phyloP scores from a whole-genome alignment of 768 basidiomycete genomes.

The Phylloporus rhodoxanthus region DNA sequence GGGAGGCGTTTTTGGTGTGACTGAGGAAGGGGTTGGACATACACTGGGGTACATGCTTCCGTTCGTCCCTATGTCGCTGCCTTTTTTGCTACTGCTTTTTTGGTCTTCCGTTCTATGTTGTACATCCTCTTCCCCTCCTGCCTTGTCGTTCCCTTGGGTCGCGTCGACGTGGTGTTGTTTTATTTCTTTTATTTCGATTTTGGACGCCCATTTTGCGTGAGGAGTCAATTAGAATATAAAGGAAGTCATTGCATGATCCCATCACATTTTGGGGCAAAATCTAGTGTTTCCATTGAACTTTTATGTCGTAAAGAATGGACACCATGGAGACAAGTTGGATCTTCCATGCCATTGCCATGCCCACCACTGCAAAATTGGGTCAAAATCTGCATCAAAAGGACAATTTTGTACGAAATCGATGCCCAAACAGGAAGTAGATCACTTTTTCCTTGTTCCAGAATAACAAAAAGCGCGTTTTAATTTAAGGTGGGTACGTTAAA shows the following conservation, averaged over 20 bases:
- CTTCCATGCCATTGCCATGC: neutral
- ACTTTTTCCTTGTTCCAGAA: conserved; percentile 18
- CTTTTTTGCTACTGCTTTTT: conserved; percentile 3
- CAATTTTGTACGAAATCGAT: conserved; percentile 3
- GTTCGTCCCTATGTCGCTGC: conserved; percentile 11
- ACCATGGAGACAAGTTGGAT: neutral
- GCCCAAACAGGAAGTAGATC: neutral
- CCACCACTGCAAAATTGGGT: neutral
- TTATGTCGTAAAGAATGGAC: too few relatives aligned
- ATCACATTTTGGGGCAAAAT: too few relatives aligned
- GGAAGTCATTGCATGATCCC: neutral
- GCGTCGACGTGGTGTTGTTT: conserved; percentile 9
- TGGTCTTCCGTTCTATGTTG: conserved; percentile 10
- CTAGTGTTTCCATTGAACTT: too few relatives aligned
- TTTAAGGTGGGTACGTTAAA: conserved; percentile 2
- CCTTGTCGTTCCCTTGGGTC: conserved; percentile 10
- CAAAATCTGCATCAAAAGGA: neutral
- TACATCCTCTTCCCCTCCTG: conserved; percentile 4
- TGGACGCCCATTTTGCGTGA: conserved; percentile 22
- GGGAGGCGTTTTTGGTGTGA: conserved; percentile 1
- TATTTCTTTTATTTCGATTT: neutral
- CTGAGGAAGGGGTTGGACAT: conserved; percentile 3
- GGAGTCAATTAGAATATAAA: conserved; percentile 18
- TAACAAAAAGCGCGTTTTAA: conserved; percentile 13
- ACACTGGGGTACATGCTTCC: conserved; percentile 10